phyloP scores from a whole-genome alignment of 2,329 filamentous ascomycete genomes.

The Metarhizium anisopliae region DNA sequence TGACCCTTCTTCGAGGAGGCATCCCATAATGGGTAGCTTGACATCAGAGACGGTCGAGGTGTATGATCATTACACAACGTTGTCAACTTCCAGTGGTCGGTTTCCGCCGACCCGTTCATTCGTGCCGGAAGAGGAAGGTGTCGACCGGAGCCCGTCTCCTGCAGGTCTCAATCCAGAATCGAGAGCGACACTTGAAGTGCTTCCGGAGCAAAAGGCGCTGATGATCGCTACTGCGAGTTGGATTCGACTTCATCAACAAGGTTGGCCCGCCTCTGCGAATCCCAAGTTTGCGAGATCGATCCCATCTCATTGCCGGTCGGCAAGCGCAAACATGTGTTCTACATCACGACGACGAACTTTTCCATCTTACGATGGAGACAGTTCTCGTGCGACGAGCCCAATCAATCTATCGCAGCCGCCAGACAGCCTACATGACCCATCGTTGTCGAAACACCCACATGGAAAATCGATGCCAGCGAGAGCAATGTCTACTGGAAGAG shows the following conservation, averaged over 20 bases:
- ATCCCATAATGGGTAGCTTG: conserved; percentile 66
- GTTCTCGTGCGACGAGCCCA: conserved; percentile 4
- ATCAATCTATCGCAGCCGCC: not conserved
- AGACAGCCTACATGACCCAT: not conserved
- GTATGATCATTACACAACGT: conserved; percentile 55
- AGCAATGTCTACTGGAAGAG: conserved; percentile 16
- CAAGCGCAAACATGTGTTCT: conserved; percentile 3
- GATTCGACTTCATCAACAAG: conserved; percentile 26
- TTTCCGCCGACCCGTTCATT: conserved; percentile 35
- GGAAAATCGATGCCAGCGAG: conserved; percentile 9
- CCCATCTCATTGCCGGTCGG: conserved; percentile 15
- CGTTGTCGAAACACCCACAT: not conserved
- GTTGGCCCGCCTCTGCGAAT: conserved; percentile 23
- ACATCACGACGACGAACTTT: conserved; percentile 9
- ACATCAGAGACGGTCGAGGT: conserved; percentile 57
- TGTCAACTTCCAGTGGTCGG: conserved; percentile 39
- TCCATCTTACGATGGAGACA: conserved; percentile 5
- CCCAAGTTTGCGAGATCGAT: conserved; percentile 17
- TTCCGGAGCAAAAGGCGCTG: conserved; percentile 23
- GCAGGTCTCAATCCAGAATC: conserved; percentile 16
- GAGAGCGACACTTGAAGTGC: conserved; percentile 20
- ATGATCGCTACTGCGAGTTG: conserved; percentile 30
- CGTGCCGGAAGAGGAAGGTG: conserved; percentile 13
- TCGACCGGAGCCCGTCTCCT: conserved; percentile 12
- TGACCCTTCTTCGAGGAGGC: conserved; percentile 56